Evolutionary conservation across 768 basidiomycete species (phyloP), one percentile per base, ranked within the genome.

Genomic region (Pulveroboletus sp.): DNA sequence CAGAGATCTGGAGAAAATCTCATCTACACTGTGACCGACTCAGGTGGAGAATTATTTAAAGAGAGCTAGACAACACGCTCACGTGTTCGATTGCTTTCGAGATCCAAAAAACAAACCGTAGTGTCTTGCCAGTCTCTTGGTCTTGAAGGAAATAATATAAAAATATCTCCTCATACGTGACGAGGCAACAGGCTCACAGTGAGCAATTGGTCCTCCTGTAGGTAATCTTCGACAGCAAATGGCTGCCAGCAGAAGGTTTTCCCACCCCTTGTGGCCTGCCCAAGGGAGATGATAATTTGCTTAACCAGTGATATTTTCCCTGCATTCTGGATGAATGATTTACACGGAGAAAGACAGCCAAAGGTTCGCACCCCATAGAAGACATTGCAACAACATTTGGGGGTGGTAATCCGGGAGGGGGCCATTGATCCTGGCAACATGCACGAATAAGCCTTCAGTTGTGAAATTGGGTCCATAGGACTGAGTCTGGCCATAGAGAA

Each of bases 391-490:
- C 15, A 98, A 65, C 78, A 95, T 86, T 61, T 94, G 91, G 4
- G 95, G 94, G 69, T 97, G 92, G 65, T 90, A 93, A 66, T 96
- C 90, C 15, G 83, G 80, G 32, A 97, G 69, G 4, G 95, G 93
- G 0, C 91, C 92, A 63, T 94, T 93, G 43, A 81, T 76, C 49
- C 83, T 70, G 6, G 88, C 89, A 32, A 93, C 89, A 59, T 88
- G 76, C 59, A 91, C 87, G 50, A 95, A 89, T 14, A 95, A 72
- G 56, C 81, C 82, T 56, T 76, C 73, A 8, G 67, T 58, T 5
- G 62, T 57, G 5, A 59, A 51, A 43, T 58, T 49, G 37, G 55
- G 43, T 45, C 56, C 24, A 61, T 51, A 51, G 8, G 51, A 49
- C 38, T 51, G 57, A 21, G 59, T 70, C 51, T 83, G 81, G 42